Conservation (phyloP, 2,329 filamentous ascomycete genomes). For the Balansia obtecta region DNA sequence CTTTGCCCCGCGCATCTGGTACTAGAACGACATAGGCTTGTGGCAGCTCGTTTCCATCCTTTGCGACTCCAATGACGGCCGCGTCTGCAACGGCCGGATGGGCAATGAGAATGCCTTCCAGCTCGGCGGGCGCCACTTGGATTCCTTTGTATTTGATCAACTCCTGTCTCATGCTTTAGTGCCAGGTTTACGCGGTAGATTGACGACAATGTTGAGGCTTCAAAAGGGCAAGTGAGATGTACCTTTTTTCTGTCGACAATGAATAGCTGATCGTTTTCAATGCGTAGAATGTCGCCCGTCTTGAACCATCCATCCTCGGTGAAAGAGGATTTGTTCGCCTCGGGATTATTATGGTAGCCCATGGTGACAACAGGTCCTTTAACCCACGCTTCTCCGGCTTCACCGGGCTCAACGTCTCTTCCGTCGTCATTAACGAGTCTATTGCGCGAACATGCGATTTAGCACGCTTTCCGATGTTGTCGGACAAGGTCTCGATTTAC, state of each 20-base stretch:
- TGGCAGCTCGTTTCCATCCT: slow-evolving; percentile 32
- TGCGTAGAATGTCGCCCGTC: slow-evolving; percentile 66
- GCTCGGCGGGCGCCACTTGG: slow-evolving; percentile 54
- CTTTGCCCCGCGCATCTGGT: slow-evolving; percentile 11
- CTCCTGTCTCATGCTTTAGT: slow-evolving; percentile 29
- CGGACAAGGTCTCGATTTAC: no score
- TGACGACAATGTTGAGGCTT: not conserved
- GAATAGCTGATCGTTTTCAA: slow-evolving; percentile 58
- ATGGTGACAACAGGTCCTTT: slow-evolving; percentile 60
- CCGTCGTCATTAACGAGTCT: slow-evolving; percentile 27
- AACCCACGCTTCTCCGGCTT: slow-evolving; percentile 51
- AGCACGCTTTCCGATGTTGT: not conserved
- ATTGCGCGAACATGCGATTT: not conserved
- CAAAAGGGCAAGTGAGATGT: not conserved
- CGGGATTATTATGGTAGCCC: slow-evolving; percentile 58
- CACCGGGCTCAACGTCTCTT: slow-evolving; percentile 25
- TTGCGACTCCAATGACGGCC: slow-evolving; percentile 47
- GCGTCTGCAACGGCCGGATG: slow-evolving; percentile 38
- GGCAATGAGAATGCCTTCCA: slow-evolving; percentile 34
- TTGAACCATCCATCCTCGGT: slow-evolving; percentile 51
- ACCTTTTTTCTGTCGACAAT: slow-evolving; percentile 71
- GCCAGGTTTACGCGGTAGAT: not conserved
- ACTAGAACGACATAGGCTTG: slow-evolving; percentile 25
- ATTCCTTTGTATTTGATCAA: slow-evolving; percentile 45
- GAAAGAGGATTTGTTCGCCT: slow-evolving; percentile 51